Percentiles rank a stretch among this genome's conserved stretches.
phyloP scores from a whole-genome alignment of 1,284 basidiomycete species.

The Wallemia ichthyophaga region DNA sequence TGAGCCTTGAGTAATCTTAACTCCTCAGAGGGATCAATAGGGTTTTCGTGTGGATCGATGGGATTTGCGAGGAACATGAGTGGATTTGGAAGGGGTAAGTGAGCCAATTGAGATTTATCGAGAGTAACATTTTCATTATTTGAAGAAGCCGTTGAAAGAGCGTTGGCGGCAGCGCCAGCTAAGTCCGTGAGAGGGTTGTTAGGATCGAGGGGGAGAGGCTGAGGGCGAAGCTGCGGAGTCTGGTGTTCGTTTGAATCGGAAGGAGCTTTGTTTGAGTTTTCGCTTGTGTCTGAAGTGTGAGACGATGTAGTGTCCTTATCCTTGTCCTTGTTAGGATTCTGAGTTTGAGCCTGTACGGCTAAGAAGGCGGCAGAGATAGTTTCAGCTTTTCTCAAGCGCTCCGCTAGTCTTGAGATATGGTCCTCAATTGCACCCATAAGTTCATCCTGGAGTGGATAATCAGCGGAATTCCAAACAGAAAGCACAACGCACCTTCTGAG shows the following conservation, averaged over 20 bases:
- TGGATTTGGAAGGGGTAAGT: conserved; percentile 1
- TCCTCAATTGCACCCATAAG: conserved; percentile 2
- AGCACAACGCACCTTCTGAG: neutral
- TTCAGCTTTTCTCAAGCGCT: conserved; percentile 5
- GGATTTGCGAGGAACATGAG: conserved; percentile 1
- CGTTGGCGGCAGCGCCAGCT: neutral
- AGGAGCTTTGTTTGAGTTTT: neutral
- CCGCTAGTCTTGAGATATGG: conserved; percentile 3
- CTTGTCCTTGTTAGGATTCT: conserved; percentile 4
- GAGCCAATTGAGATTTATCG: conserved; percentile 1
- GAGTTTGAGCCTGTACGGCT: neutral
- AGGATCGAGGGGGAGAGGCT: neutral
- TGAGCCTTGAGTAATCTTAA: conserved; percentile 53
- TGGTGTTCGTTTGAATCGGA: neutral
- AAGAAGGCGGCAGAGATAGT: conserved; percentile 7
- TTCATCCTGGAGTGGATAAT: neutral
- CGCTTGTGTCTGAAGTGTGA: neutral
- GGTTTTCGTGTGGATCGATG: conserved; percentile 26
- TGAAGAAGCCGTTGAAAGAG: neutral
- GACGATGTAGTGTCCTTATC: neutral
- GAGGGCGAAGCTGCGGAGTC: neutral
- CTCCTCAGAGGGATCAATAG: conserved; percentile 34
- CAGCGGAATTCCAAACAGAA: neutral
- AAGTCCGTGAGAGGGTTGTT: neutral
- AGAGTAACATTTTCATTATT: neutral